Percentiles rank a stretch among this genome's conserved stretches.
These are phyloP conservation scores for Chaetomium globosum DNA, from an alignment of 2,329 filamentous ascomycete species.

Conservation along the genomic window DNA sequence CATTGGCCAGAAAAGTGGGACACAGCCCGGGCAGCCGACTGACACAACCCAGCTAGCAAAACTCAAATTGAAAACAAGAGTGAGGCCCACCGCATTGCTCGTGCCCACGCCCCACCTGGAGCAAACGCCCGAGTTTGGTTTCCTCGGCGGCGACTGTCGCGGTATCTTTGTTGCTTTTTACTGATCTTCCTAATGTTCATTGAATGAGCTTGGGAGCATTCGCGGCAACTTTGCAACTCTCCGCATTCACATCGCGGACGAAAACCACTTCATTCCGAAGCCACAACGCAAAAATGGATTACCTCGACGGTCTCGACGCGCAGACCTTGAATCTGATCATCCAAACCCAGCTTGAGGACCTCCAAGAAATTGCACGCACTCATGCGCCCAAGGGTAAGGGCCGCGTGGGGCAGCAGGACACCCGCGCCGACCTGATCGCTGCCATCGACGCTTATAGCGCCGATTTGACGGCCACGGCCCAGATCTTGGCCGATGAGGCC, in stretches of 20 bases:
- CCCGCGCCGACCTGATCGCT: conserved; percentile 20
- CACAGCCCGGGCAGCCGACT: too few relatives aligned
- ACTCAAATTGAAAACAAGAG: neutral
- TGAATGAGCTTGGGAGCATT: too few relatives aligned
- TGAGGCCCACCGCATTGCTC: neutral
- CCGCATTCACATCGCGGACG: neutral
- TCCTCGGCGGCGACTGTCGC: too few relatives aligned
- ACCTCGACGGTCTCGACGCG: neutral
- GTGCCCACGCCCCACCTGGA: neutral
- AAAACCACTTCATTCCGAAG: neutral
- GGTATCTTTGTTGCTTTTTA: neutral
- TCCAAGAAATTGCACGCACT: conserved; percentile 19
- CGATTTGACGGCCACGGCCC: conserved; percentile 21
- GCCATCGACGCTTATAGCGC: conserved; percentile 27
- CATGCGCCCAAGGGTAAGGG: conserved; percentile 33
- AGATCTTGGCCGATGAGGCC: conserved; percentile 20
- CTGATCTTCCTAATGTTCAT: neutral
- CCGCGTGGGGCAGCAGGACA: conserved; percentile 22
- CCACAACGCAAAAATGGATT: conserved; percentile 1
- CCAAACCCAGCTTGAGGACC: conserved; percentile 34
- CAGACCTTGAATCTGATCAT: conserved; percentile 1
- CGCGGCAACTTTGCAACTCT: neutral
- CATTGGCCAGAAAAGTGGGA: too few relatives aligned
- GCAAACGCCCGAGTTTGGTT: neutral
- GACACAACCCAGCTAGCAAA: too few relatives aligned